A percentile compares a stretch with the other conserved stretches of the same genome.
These are phyloP conservation scores for Sporodiniella umbellata DNA, from an alignment of 371 early-diverging fungal species.

Conservation along the genomic window DNA sequence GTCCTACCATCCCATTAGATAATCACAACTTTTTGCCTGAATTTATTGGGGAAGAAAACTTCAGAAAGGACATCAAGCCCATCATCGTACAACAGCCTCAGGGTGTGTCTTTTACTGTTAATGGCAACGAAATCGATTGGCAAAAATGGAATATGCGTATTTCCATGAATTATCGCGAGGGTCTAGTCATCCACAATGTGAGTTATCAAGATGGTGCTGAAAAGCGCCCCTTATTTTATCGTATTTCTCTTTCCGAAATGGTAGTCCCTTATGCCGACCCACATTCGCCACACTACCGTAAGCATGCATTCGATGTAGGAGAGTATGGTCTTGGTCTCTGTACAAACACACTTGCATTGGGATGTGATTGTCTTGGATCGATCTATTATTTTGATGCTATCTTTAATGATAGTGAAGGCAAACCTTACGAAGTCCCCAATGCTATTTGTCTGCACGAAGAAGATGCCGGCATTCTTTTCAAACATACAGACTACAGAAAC, in stretches of 20 bases:
- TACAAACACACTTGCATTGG: conserved; percentile 38
- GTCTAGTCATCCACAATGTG: conserved; percentile 52
- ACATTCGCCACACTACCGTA: conserved; percentile 36
- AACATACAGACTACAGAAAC: conserved; percentile 55
- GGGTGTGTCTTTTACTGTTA: conserved; percentile 51
- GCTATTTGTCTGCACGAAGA: conserved; percentile 57
- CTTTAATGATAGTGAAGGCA: conserved; percentile 48
- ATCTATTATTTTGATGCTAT: conserved; percentile 55
- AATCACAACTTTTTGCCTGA: conserved; percentile 52
- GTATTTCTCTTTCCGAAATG: conserved; percentile 52
- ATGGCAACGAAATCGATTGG: conserved; percentile 52
- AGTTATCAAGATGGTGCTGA: conserved; percentile 47
- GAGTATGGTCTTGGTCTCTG: conserved; percentile 53
- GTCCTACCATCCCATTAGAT: conserved; percentile 43
- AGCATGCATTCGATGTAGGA: conserved; percentile 55
- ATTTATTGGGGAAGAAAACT: conserved; percentile 45
- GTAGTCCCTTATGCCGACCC: conserved; percentile 60
- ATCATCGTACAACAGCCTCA: conserved; percentile 51
- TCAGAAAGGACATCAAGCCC: conserved; percentile 52
- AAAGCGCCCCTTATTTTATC: conserved; percentile 45
- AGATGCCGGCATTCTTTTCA: conserved; percentile 50
- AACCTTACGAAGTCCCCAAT: conserved; percentile 47
- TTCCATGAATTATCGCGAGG: conserved; percentile 56
- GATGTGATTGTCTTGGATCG: conserved; percentile 55
- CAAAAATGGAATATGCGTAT: conserved; percentile 59